Evolutionary conservation across 371 early-diverging fungal species (phyloP), one percentile per base, ranked within the genome.

Genomic region (Apophysomyces sp.): DNA sequence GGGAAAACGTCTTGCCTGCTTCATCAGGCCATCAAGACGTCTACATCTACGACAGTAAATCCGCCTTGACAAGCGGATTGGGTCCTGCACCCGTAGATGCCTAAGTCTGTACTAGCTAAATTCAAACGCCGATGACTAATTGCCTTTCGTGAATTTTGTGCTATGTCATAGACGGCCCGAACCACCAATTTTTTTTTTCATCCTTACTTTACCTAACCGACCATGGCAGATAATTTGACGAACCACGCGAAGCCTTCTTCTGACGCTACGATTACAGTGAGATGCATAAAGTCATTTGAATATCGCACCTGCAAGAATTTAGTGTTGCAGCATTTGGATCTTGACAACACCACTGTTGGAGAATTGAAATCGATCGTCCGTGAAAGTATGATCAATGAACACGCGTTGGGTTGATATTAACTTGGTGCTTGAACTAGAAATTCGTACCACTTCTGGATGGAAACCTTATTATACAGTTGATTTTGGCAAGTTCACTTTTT

Each of bases 261-360:
- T 15, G 78, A 82, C 37, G 83, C 88, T 24, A 86, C 85, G 0
- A 58, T 95, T n/a, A 96, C 96, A 9, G 78, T 96, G 55, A 84
- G 96, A 3, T 77, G 93, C 55, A 94, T 96, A 70, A 93, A 92
- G 70, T 91, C 87, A 34, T 94, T 96, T 69, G 94, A 94, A 68
- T 95, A 91, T 78, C 86, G 95, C 56, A 93, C 93, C 0, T 81
- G 87, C 72, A 92, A 91, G 66, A 94, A 91, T 73, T 70, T 94
- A 57, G 80, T 96, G 31, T 75, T 96, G 29, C 85, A 85, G 55
- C 81, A 91, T 51, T 65, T 91, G 21, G 85, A 94, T 58, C 77
- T 89, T 36, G 83, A 84, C 15, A 61, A 74, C 11, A 87, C 85
- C 29, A 94, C 93, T 0, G 85, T 89, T 16, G 86, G 77, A 4